Evolutionary conservation across 306 rosid genomes (phyloP), one percentile per base, ranked within the genome.

Genomic region (Sesbania bispinosa): DNA sequence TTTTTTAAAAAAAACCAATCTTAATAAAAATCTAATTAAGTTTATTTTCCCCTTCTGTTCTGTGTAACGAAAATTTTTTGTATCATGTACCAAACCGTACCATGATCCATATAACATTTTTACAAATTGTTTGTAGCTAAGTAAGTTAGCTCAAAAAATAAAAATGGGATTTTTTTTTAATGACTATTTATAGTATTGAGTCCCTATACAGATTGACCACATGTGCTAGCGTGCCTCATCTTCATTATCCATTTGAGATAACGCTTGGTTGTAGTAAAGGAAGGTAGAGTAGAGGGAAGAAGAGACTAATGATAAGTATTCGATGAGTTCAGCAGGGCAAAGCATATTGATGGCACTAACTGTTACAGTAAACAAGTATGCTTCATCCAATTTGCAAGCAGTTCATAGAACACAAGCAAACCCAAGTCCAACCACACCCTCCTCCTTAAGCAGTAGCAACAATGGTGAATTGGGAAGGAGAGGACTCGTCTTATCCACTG

Each of bases 321-420:
- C n/a, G 4, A 93, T 90, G 97, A 86, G 96, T 71, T 88, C 92
- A 15, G 71, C 83, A 10, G 86, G 96, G 24, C 96, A 93, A 62
- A 88, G 77, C 84, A 83, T 86, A 38, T 52, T 89, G 83, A 94
- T 94, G 97, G 96, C 97, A 15, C 76, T 90, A 20, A 87, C 97
- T 33, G 87, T 83, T 11, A 84, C 96, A 2, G 84, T 90, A 23
- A 93, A 93, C 92, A 90, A 83, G 75, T 81, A 73, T 71, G 92
- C 88, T 66, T 93, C 89, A 8, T 90, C 94, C 1, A 93, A 90
- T 71, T 71, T 88, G 43, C 97, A 85, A 62, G 87, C 94, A 9
- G 90, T 87, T 70, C 89, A 75, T 7, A 74, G 79, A 79, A 83
- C 52, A 46, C 81, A 79, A 45, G 46, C 42, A 4, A 78, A 68